Conservation (phyloP, 2,329 filamentous ascomycete species). For the Xylaria hypoxylon region DNA sequence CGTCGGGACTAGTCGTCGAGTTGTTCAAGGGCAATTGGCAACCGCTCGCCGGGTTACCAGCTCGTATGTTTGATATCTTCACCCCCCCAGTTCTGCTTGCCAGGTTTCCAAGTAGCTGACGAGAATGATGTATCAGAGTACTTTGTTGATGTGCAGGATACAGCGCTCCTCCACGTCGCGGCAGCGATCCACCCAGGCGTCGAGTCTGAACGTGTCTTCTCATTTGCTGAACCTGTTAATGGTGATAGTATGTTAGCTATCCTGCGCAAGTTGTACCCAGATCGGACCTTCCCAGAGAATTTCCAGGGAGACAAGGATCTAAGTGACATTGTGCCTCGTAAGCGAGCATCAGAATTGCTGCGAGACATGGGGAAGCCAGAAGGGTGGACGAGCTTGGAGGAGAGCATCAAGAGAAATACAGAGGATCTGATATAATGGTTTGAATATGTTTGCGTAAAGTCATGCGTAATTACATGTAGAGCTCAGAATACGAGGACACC, state of each 20-base stretch:
- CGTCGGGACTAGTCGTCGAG: conserved; percentile 25
- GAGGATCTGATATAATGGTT: conserved; percentile 17
- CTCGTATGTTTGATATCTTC: conserved; percentile 29
- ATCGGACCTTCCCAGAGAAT: conserved; percentile 34
- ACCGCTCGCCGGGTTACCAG: conserved; percentile 21
- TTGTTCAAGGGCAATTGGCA: conserved; percentile 32
- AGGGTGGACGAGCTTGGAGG: conserved; percentile 41
- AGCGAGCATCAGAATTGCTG: conserved; percentile 39
- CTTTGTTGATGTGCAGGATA: conserved; percentile 61
- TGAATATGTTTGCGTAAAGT: no score
- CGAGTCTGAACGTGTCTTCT: conserved; percentile 64
- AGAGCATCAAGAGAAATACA: conserved; percentile 35
- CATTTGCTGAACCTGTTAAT: conserved; percentile 60
- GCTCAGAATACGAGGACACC: no score
- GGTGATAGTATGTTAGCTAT: conserved; percentile 57
- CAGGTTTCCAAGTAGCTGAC: background rate
- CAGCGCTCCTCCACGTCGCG: conserved; percentile 64
- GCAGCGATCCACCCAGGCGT: conserved; percentile 61
- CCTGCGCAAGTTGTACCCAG: conserved; percentile 41
- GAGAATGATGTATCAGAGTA: conserved; percentile 51
- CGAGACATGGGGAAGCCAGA: conserved; percentile 37
- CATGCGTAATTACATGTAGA: no score
- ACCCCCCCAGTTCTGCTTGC: no score
- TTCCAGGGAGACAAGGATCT: conserved; percentile 35
- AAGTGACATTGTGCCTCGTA: conserved; percentile 37